These are phyloP conservation scores for Coemansia asiatica DNA, from an alignment of 192 early-diverging fungal species.

Conservation along the genomic window DNA sequence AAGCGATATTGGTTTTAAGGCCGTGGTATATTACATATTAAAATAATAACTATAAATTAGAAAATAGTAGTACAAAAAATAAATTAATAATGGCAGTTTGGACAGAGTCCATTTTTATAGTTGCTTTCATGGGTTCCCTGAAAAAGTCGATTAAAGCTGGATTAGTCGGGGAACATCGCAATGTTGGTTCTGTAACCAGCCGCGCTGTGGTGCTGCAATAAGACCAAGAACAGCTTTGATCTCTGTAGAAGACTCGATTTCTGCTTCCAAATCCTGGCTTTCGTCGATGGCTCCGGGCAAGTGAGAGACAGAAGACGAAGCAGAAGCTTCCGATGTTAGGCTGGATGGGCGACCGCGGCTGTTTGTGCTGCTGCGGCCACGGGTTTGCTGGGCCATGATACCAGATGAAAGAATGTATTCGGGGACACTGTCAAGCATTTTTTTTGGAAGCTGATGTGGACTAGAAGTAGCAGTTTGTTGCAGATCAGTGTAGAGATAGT, in stretches of 20 bases:
- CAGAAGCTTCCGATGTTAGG: slow-evolving; percentile 19
- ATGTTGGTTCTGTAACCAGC: slow-evolving; percentile 24
- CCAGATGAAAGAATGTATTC: slow-evolving; percentile 50
- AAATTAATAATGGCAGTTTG: slow-evolving; percentile 17
- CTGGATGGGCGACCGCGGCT: slow-evolving; percentile 26
- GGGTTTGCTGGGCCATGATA: slow-evolving; percentile 43
- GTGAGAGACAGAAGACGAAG: slow-evolving; percentile 14
- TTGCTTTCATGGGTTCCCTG: neutral
- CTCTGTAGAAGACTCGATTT: slow-evolving; percentile 15
- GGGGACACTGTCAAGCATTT: slow-evolving; percentile 27
- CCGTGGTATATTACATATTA: neutral
- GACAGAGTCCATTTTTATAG: neutral
- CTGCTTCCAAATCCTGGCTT: slow-evolving; percentile 3
- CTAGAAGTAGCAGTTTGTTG: neutral
- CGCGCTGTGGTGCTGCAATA: slow-evolving; percentile 32
- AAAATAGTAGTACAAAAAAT: slow-evolving; percentile 8
- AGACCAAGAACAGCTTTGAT: slow-evolving; percentile 50
- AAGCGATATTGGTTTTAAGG: too few species aligned
- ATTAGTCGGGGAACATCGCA: slow-evolving; percentile 44
- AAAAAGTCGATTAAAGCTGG: slow-evolving; percentile 23
- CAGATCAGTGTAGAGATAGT: neutral
- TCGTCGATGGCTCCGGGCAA: slow-evolving; percentile 14
- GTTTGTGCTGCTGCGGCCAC: slow-evolving; percentile 9
- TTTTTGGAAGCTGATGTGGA: neutral
- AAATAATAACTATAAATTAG: slow-evolving; percentile 4